These are phyloP conservation scores for Aspergillus cejpii DNA, from an alignment of 2,329 filamentous ascomycete species.

Conservation along the genomic window DNA sequence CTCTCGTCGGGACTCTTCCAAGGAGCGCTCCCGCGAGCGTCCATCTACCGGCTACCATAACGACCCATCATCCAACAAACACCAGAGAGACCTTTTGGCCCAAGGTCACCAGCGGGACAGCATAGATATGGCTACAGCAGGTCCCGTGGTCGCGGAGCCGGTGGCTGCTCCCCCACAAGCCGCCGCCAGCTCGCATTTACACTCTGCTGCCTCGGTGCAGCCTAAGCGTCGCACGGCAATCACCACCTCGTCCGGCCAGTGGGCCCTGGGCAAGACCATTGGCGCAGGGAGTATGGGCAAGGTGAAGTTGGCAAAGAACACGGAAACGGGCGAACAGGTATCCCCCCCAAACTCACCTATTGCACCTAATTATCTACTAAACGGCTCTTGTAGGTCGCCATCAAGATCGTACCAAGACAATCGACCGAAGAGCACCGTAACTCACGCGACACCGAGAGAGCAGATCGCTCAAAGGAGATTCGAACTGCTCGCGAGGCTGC, in stretches of 20 bases:
- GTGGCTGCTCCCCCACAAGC: slow-evolving; percentile 47
- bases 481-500: slow-evolving; percentile 91
- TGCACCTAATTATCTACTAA: not conserved
- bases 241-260: slow-evolving; percentile 82
- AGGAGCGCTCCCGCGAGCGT: slow-evolving; percentile 49
- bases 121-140: slow-evolving; percentile 43
- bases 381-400: slow-evolving; percentile 61
- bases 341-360: slow-evolving; percentile 25
- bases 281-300: slow-evolving; percentile 98
- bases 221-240: slow-evolving; percentile 68
- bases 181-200: slow-evolving; percentile 29
- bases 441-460: slow-evolving; percentile 70
- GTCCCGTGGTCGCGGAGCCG: slow-evolving; percentile 49
- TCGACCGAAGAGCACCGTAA: slow-evolving; percentile 76
- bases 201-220: slow-evolving; percentile 34
- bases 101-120: slow-evolving; percentile 40
- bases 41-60: slow-evolving; percentile 44
- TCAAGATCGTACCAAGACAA: slow-evolving; percentile 92
- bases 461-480: slow-evolving; percentile 94
- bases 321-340: slow-evolving; percentile 86
- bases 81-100: slow-evolving; percentile 36
- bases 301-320: slow-evolving; percentile 88
- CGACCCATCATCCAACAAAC: slow-evolving; percentile 47
- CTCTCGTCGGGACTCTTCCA: slow-evolving; percentile 58
- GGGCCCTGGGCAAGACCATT: slow-evolving; percentile 93